Evolutionary conservation across 2,329 filamentous ascomycete genomes (phyloP).

Genomic region (Colletotrichum incanum): DNA sequence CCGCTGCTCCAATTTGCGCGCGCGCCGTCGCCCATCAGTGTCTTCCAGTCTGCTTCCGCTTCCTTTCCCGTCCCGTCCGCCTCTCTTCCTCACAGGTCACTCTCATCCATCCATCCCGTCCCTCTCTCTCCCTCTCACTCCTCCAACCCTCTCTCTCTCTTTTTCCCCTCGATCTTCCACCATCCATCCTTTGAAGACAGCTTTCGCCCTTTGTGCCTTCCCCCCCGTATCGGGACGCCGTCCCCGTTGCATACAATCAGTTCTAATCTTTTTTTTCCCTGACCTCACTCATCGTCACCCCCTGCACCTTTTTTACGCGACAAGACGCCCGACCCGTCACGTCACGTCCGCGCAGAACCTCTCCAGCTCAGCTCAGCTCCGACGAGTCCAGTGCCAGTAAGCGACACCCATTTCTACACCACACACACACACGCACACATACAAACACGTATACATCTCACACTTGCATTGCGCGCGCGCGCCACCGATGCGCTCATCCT

Average conservation of each 20-base stretch:
- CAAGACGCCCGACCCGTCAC: conserved; percentile 10
- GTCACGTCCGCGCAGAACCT: conserved; percentile 27
- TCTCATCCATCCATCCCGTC: conserved; percentile 6
- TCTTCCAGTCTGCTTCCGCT: conserved; percentile 1
- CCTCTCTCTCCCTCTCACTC: conserved; percentile 15
- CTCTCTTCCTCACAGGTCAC: conserved; percentile 18
- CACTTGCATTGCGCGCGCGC: conserved; percentile 17
- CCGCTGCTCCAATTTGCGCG: conserved; percentile 38
- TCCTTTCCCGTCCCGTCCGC: conserved; percentile 7
- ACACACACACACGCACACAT: not conserved
- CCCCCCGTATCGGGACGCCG: conserved; percentile 27
- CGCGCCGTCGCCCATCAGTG: conserved; percentile 13
- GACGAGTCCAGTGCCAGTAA: conserved; percentile 30
- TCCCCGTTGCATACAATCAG: conserved; percentile 28
- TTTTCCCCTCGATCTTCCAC: conserved; percentile 1
- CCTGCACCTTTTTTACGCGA: conserved; percentile 31
- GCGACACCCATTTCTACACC: conserved; percentile 18
- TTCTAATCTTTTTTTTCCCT: conserved; percentile 31
- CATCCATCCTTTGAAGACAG: conserved; percentile 33
- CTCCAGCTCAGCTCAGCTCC: conserved; percentile 15
- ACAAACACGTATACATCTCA: not conserved
- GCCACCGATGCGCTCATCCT: conserved; percentile 15
- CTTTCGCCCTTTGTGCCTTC: conserved; percentile 25
- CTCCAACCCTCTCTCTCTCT: conserved; percentile 13
- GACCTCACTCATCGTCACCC: conserved; percentile 16